phyloP scores from a whole-genome alignment of 2,329 filamentous ascomycete species.

The Aurifilum marmelostoma region DNA sequence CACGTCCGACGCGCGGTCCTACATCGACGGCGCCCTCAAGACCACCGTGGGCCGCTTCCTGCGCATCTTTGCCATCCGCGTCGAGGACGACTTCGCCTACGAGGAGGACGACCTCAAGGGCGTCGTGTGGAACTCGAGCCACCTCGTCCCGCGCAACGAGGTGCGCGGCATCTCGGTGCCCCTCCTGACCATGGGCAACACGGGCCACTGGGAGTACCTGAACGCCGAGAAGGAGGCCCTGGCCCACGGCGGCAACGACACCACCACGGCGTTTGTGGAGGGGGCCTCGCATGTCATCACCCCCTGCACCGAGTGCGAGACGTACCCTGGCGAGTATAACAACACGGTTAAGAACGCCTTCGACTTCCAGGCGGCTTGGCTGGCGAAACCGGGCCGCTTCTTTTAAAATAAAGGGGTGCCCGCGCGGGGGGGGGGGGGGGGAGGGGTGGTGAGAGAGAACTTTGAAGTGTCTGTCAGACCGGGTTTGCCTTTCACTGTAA shows the following conservation, averaged over 20 bases:
- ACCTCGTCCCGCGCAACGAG: constrained; percentile 27
- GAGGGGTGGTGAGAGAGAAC: too few relatives aligned
- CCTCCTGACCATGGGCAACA: constrained; percentile 23
- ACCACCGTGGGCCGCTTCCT: constrained; percentile 17
- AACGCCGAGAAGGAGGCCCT: constrained; percentile 33
- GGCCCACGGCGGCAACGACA: constrained; percentile 30
- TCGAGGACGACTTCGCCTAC: constrained; percentile 19
- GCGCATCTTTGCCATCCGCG: constrained; percentile 11
- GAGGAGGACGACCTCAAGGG: constrained; percentile 24
- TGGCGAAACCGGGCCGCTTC: constrained; percentile 28
- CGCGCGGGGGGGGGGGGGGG: too few relatives aligned
- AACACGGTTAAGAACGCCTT: constrained; percentile 31
- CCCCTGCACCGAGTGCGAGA: constrained; percentile 33
- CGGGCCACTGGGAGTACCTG: constrained; percentile 33
- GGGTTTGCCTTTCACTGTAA: too few relatives aligned
- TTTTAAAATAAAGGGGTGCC: too few relatives aligned
- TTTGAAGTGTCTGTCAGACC: too few relatives aligned
- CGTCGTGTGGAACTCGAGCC: constrained; percentile 31
- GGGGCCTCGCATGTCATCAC: constrained; percentile 32
- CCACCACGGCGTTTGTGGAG: constrained; percentile 31
- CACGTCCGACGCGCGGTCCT: neutral
- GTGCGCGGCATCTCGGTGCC: constrained; percentile 30
- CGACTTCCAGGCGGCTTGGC: constrained; percentile 30
- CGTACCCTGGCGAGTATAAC: constrained; percentile 32
- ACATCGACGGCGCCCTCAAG: constrained; percentile 16